These are phyloP conservation scores for Trypanosoma vivax DNA, from an alignment of 208 protist species.

Conservation along the genomic window DNA sequence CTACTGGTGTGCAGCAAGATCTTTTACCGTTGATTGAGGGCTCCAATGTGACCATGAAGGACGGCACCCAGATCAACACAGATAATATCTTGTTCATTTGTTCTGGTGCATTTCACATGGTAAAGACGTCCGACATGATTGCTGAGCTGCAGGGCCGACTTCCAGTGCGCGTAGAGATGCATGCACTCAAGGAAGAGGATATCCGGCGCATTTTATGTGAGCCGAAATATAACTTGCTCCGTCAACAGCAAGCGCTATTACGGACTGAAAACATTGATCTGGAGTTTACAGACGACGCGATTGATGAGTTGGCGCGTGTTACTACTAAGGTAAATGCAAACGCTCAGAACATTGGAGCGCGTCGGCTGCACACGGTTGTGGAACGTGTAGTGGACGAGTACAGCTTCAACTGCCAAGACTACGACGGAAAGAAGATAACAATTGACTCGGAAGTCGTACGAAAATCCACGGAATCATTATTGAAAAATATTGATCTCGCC, in stretches of 20 bases:
- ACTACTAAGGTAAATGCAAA: slow-evolving; percentile 89
- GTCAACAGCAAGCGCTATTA: slow-evolving; percentile 89
- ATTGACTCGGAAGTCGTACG: slow-evolving; percentile 63
- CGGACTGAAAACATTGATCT: slow-evolving; percentile 94
- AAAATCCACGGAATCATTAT: slow-evolving; percentile 64
- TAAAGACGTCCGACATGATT: slow-evolving; percentile 91
- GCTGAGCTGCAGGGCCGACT: slow-evolving; percentile 95
- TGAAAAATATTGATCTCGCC: slow-evolving; percentile 85
- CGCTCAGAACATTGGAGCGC: slow-evolving; percentile 96
- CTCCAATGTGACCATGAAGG: slow-evolving; percentile 93
- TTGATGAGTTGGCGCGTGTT: slow-evolving; percentile 89
- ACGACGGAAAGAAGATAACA: slow-evolving; percentile 63
- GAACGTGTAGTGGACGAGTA: slow-evolving; percentile 94
- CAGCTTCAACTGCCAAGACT: slow-evolving; percentile 86
- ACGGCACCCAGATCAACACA: slow-evolving; percentile 92
- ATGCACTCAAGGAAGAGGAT: slow-evolving; percentile 91
- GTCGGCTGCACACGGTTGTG: slow-evolving; percentile 94
- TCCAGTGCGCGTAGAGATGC: slow-evolving; percentile 97
- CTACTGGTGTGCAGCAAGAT: slow-evolving; percentile 96
- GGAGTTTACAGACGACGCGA: slow-evolving; percentile 88
- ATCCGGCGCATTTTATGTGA: slow-evolving; percentile 95
- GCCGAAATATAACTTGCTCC: slow-evolving; percentile 93
- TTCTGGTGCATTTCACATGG: slow-evolving; percentile 94
- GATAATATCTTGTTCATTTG: slow-evolving; percentile 97
- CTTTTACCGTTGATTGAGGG: slow-evolving; percentile 97